Evolutionary conservation across 1,139 yeast genomes (phyloP).

Genomic region (Geotrichum macrosporum): DNA sequence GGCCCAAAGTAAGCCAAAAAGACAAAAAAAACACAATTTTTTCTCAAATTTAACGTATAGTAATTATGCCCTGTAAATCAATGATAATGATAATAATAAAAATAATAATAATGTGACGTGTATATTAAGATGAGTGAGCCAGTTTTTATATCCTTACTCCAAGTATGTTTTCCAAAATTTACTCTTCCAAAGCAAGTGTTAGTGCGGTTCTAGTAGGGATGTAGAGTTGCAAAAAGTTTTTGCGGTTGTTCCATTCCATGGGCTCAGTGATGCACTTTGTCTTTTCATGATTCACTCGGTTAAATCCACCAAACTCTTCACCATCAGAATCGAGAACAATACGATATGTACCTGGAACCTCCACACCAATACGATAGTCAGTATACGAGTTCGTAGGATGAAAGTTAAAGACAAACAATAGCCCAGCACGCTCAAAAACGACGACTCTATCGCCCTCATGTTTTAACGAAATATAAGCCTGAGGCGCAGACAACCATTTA

Average conservation of each 20-base stretch:
- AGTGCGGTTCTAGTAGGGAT: conserved; percentile 79
- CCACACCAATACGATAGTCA: conserved; percentile 87
- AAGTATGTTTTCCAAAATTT: not conserved
- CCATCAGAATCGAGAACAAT: conserved; percentile 74
- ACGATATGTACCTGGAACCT: conserved; percentile 68
- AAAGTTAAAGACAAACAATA: conserved; percentile 81
- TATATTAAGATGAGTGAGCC: too few relatives aligned
- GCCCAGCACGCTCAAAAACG: conserved; percentile 83
- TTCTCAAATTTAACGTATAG: too few relatives aligned
- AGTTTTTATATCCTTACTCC: too few relatives aligned
- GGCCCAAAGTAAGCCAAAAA: too few relatives aligned
- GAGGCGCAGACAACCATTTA: conserved; percentile 70
- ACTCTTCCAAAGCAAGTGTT: conserved; percentile 46
- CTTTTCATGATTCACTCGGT: conserved; percentile 56
- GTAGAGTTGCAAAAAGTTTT: conserved; percentile 73
- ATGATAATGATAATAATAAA: too few relatives aligned
- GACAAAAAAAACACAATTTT: too few relatives aligned
- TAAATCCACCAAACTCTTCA: conserved; percentile 73
- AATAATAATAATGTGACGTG: too few relatives aligned
- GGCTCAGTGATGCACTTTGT: conserved; percentile 56
- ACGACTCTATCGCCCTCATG: conserved; percentile 84
- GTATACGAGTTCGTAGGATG: conserved; percentile 78
- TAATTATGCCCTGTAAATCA: too few relatives aligned
- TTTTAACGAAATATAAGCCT: conserved; percentile 83
- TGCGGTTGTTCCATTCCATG: conserved; percentile 74